Conservation (phyloP, 352 stramenopile genomes). For the Phytophthora pinifolia region DNA sequence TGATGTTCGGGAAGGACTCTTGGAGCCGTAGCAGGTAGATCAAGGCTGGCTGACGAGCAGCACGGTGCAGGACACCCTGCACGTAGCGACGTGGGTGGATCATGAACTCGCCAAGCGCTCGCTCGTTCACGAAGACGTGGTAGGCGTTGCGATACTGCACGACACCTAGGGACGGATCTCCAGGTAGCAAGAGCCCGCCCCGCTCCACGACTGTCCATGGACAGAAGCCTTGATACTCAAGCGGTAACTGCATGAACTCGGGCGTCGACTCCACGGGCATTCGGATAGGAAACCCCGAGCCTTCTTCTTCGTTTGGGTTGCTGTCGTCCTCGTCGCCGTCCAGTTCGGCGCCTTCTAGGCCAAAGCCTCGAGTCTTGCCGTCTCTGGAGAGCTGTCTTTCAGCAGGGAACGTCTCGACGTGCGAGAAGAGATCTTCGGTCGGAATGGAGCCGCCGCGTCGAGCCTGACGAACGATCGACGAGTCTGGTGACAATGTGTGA, state of each 20-base stretch:
- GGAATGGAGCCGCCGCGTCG: constrained; percentile 58
- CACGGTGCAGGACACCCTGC: constrained; percentile 64
- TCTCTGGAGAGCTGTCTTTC: constrained; percentile 36
- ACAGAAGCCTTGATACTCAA: constrained; percentile 95
- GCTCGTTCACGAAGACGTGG: constrained; percentile 93
- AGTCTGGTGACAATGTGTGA: constrained; percentile 52
- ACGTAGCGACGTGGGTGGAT: constrained; percentile 81
- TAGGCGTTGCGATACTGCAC: constrained; percentile 89
- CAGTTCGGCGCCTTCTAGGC: constrained; percentile 14
- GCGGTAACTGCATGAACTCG: constrained; percentile 93
- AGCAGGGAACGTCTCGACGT: constrained; percentile 55
- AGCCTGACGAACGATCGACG: constrained; percentile 51
- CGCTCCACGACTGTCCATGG: constrained; percentile 90
- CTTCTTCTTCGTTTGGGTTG: constrained; percentile 45
- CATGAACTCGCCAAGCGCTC: constrained; percentile 89
- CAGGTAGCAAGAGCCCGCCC: constrained; percentile 88
- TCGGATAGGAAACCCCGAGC: constrained; percentile 56
- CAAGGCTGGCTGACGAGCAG: constrained; percentile 80
- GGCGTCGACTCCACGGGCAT: constrained; percentile 92
- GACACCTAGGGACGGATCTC: constrained; percentile 90
- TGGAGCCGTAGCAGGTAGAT: constrained; percentile 93
- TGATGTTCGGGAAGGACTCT: constrained; percentile 79
- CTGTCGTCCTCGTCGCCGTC: constrained; percentile 40
- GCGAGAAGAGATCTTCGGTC: constrained; percentile 70
- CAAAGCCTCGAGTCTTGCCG: constrained; percentile 20